Evolutionary conservation across 2,329 filamentous ascomycete genomes (phyloP), one percentile per base, ranked within the genome.

Genomic region (Fusarium sp.): DNA sequence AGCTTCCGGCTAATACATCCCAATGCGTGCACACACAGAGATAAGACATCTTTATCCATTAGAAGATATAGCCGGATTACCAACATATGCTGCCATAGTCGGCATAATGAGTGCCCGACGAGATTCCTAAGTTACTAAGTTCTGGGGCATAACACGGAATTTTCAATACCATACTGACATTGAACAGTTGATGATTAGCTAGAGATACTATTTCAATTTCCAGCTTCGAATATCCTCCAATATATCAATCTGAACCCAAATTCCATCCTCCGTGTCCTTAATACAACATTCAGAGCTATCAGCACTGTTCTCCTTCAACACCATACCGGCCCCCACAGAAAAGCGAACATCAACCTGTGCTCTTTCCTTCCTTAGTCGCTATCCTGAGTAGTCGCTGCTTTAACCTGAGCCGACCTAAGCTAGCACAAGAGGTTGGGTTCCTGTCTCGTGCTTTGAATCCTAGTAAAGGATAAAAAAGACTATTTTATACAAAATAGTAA

Each of bases 301-400:
- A 38, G 36, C 13, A 22, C 20, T 11, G 0, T 2, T 1, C 11
- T n/a, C 18, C 18, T 20, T 22, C 36, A 38, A 38, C 36, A 38
- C 1, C 18, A 2, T 0, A 38, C 36, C 36, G 3, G 6, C 3
- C 18, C 18, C 2, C 1, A 13, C 16, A 36, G 16, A 36, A 31
- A 31, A 31, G 30, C 30, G 11, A 31, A 31, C 13, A 31, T 31
- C 30, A 13, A 31, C 30, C 30, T 31, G 30, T 3, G 30, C 30
- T 31, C 30, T 31, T 31, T 31, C 30, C 30, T 31, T 31, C 30
- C 30, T 31, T 13, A 13, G 30, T 31, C 30, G 30, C 30, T 31
- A 31, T 31, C 30, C 30, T 31, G 11, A 31, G 30, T 31, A 31
- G 30, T 31, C 30, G 30, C 30, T 31, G 11, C 10, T 31, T 31